phyloP scores from a whole-genome alignment of 1,139 yeast species.

The Pichia cactophila region DNA sequence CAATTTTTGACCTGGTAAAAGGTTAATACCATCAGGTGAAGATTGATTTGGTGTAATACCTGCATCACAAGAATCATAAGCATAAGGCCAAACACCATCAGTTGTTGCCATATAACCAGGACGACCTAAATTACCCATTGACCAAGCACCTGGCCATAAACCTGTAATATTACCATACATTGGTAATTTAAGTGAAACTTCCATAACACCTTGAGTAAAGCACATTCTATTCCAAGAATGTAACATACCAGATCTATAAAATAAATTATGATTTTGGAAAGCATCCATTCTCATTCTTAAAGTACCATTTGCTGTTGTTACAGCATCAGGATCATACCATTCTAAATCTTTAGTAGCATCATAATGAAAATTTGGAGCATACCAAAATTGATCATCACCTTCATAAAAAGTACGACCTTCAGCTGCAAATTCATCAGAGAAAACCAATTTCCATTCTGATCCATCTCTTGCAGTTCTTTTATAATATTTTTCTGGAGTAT shows the following conservation, averaged over 20 bases:
- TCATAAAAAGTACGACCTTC: slow-evolving; percentile 57
- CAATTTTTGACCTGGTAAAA: slow-evolving; percentile 51
- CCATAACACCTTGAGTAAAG: slow-evolving; percentile 49
- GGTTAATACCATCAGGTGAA: slow-evolving; percentile 53
- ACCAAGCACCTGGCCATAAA: slow-evolving; percentile 61
- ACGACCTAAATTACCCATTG: slow-evolving; percentile 56
- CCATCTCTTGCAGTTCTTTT: slow-evolving; percentile 38
- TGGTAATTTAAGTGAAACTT: slow-evolving; percentile 46
- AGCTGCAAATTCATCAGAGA: slow-evolving; percentile 53
- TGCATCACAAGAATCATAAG: slow-evolving; percentile 53
- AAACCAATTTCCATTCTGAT: slow-evolving; percentile 43
- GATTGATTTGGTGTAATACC: slow-evolving; percentile 63
- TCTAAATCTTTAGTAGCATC: slow-evolving; percentile 57
- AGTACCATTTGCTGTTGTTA: slow-evolving; percentile 45
- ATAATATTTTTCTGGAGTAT: slow-evolving; percentile 41
- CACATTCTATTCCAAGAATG: slow-evolving; percentile 58
- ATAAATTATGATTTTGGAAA: slow-evolving; percentile 45
- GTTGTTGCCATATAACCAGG: slow-evolving; percentile 58
- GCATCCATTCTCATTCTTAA: slow-evolving; percentile 47
- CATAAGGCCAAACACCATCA: slow-evolving; percentile 61
- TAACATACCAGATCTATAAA: slow-evolving; percentile 54
- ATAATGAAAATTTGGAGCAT: slow-evolving; percentile 49
- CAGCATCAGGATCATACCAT: slow-evolving; percentile 64
- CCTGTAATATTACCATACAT: slow-evolving; percentile 49
- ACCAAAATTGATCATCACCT: slow-evolving; percentile 58